Evolutionary conservation across 2,329 filamentous ascomycete genomes (phyloP), one percentile per base, ranked within the genome.

Genomic region (Tolypocladium endophyticum): DNA sequence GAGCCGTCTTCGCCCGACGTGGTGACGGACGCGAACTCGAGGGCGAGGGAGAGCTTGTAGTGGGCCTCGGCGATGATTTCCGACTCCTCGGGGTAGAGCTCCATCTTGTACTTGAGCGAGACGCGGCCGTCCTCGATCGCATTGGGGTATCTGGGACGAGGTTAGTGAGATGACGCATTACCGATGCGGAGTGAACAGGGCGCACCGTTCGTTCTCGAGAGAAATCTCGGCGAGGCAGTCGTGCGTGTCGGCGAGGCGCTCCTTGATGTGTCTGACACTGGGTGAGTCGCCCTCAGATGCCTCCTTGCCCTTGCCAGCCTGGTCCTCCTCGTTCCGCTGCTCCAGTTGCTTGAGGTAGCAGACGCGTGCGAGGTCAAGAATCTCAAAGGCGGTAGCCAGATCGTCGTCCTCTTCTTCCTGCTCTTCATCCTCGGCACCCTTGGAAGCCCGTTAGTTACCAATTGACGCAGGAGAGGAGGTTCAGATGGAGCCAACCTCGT

Each of bases 221-320:
- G 89, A 95, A 63, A 99, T 97, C 74, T 99, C 94, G 12, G 92
- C 90, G 63, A 97, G 88, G 59, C 96, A 83, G 71, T 97, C 92
- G 72, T 97, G 91, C 11, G 91, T 96, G 70, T 99, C 94, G 62
- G 91, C 91, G 39, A 97, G 82, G 60, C 91, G 86, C 74, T 96
- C 90, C 74, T 92, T 92, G 69, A 92, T 79, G 62, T 89, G 85
- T 64, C 81, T 76, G 52, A 79, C 64, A 2, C 71, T 66, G 47
- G 76, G 73, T 9, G 73, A 74, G 58, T 79, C 76, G 28, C 71
- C 71, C 41, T 74, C 68, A 20, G 70, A 70, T 41, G 69, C 70
- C 61, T 78, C 75, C 61, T 80, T 79, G 60, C 72, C 76, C 60
- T 79, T 78, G 61, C 70, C 71, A 55, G 73, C 68, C 56, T 73